These are phyloP conservation scores for Suillus subluteus DNA, from an alignment of 768 basidiomycete species.

Conservation along the genomic window DNA sequence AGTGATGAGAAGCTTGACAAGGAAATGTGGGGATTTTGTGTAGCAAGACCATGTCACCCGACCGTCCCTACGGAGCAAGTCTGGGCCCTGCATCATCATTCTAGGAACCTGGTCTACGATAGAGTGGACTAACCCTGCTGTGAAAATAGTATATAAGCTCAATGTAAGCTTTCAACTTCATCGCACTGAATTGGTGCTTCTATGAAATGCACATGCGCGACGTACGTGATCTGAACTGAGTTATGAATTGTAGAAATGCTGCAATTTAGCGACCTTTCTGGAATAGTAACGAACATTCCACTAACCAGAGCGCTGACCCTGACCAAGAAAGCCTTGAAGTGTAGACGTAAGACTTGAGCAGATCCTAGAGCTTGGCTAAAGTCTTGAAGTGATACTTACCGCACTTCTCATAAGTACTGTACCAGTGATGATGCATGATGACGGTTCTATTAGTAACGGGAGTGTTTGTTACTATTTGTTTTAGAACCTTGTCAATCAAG, in stretches of 20 bases:
- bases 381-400: neutral
- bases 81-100: slow-evolving; percentile 6
- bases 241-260: neutral
- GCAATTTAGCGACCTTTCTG: neutral
- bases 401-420: too few species aligned
- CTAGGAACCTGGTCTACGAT: neutral
- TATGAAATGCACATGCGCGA: slow-evolving; percentile 2
- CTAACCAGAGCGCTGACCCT: neutral
- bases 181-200: neutral
- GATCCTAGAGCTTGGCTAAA: neutral
- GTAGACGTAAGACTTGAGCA: neutral
- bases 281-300: slow-evolving; percentile 2
- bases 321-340: neutral
- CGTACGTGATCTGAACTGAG: neutral
- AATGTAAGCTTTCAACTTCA: neutral
- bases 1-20: neutral
- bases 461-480: neutral
- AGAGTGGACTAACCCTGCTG: slow-evolving; percentile 7
- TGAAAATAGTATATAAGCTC: slow-evolving; percentile 3
- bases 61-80: neutral
- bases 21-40: neutral
- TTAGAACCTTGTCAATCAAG: neutral
- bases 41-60: neutral
- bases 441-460: neutral
- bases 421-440: neutral